A percentile compares a stretch with the other conserved stretches of the same genome.
These are phyloP conservation scores for Tetradesmus obliquus DNA, from an alignment of 139 green algal genomes.

Conservation along the genomic window DNA sequence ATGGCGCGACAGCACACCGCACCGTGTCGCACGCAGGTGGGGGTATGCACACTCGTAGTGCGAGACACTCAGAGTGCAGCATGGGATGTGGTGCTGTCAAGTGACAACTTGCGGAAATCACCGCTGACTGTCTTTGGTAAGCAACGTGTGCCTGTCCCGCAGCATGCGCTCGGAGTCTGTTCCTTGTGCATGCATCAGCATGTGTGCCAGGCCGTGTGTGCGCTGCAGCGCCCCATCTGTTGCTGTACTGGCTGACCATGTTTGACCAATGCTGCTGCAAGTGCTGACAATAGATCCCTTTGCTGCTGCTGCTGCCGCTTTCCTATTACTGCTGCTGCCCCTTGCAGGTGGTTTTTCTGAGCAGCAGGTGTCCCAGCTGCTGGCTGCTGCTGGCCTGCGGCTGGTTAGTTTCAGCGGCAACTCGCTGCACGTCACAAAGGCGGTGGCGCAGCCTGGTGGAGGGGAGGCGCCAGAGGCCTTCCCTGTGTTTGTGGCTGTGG, in stretches of 20 bases:
- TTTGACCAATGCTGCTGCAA: not conserved
- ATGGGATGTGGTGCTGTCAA: not conserved
- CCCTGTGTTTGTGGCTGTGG: conserved; percentile 18
- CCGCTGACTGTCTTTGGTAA: not conserved
- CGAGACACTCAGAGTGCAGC: too few relatives aligned
- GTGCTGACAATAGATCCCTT: not conserved
- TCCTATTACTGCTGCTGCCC: not conserved
- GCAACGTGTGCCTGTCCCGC: not conserved
- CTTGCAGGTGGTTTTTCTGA: conserved; percentile 12
- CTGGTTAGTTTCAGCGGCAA: not conserved
- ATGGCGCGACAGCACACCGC: not conserved
- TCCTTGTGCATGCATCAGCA: not conserved
- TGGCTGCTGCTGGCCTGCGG: not conserved
- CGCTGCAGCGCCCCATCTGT: not conserved
- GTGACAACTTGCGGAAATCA: not conserved
- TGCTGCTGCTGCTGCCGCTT: not conserved
- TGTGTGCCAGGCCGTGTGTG: not conserved
- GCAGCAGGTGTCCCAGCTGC: not conserved
- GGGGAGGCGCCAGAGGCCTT: not conserved
- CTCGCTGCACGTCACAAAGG: not conserved
- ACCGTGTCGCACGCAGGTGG: conserved; percentile 4
- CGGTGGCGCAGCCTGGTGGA: not conserved
- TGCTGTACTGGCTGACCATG: not conserved
- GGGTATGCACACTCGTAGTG: not conserved
- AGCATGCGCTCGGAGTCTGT: not conserved